Conservation (phyloP, 2,329 filamentous ascomycete genomes). For the Fusarium oxysporum region DNA sequence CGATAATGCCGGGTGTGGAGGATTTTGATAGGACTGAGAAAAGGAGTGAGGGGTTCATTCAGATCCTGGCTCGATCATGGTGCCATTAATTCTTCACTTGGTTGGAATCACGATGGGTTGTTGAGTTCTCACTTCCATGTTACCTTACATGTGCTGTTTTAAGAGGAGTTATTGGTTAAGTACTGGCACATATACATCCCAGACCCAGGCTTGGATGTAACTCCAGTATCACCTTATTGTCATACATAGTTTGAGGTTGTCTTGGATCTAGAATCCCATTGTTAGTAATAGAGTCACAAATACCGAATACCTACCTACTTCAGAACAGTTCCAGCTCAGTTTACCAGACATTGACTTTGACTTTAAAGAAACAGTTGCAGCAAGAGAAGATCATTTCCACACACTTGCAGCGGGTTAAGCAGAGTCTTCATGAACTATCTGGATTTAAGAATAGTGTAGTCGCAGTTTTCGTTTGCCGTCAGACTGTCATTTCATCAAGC, state of each 20-base stretch:
- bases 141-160: not conserved
- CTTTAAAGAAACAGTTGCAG: not conserved
- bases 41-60: not conserved
- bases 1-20: slow-evolving; percentile 19
- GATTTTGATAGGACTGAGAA: not conserved
- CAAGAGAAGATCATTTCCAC: not conserved
- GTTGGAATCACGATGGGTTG: not conserved
- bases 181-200: not conserved
- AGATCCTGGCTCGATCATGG: slow-evolving; percentile 11
- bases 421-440: not conserved
- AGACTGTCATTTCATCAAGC: not conserved
- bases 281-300: not conserved
- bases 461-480: not conserved
- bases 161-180: not conserved
- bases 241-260: not conserved
- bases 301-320: not conserved
- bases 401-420: not conserved
- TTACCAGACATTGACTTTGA: not conserved
- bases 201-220: slow-evolving; percentile 18
- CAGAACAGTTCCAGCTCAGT: not conserved
- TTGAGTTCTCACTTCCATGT: not conserved
- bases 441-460: not conserved
- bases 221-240: not conserved
- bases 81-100: not conserved
- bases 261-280: not conserved